phyloP scores from a whole-genome alignment of 2,329 filamentous ascomycete genomes.

The Calonectria pseudoturangicola region DNA sequence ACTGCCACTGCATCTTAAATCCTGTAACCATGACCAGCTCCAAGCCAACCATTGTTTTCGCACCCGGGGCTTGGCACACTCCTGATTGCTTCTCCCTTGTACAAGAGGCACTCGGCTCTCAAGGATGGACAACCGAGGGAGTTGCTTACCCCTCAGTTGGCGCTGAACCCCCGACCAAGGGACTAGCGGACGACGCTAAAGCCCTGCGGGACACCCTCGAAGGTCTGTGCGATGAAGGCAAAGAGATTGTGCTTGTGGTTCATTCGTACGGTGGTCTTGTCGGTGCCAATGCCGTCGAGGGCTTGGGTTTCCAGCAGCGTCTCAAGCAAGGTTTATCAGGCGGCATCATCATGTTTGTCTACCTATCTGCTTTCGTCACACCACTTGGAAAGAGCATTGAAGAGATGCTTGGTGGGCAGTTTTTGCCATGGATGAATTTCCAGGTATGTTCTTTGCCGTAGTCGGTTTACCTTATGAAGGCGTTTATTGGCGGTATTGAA shows the following conservation, averaged over 20 bases:
- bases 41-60: conserved; percentile 58
- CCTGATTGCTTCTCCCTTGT: conserved; percentile 57
- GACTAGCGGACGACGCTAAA: conserved; percentile 56
- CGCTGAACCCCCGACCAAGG: conserved; percentile 52
- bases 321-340: conserved; percentile 57
- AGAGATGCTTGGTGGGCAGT: conserved; percentile 51
- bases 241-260: conserved; percentile 63
- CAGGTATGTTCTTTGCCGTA: conserved; percentile 43
- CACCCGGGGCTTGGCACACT: conserved; percentile 63
- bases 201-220: conserved; percentile 55
- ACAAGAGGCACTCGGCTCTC: conserved; percentile 54
- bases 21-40: conserved; percentile 25
- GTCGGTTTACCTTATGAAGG: not conserved
- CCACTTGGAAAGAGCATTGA: conserved; percentile 53
- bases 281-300: conserved; percentile 60
- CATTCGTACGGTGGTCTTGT: conserved; percentile 68
- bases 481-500: not conserved
- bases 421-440: conserved; percentile 55
- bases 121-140: conserved; percentile 58
- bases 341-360: conserved; percentile 62
- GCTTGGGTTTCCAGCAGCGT: conserved; percentile 59
- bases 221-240: conserved; percentile 58
- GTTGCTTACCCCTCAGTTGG: conserved; percentile 59
- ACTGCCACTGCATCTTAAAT: not conserved
- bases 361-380: conserved; percentile 58